Evolutionary conservation across 2,329 filamentous ascomycete genomes (phyloP).

Genomic region (Whalleya microplaca): DNA sequence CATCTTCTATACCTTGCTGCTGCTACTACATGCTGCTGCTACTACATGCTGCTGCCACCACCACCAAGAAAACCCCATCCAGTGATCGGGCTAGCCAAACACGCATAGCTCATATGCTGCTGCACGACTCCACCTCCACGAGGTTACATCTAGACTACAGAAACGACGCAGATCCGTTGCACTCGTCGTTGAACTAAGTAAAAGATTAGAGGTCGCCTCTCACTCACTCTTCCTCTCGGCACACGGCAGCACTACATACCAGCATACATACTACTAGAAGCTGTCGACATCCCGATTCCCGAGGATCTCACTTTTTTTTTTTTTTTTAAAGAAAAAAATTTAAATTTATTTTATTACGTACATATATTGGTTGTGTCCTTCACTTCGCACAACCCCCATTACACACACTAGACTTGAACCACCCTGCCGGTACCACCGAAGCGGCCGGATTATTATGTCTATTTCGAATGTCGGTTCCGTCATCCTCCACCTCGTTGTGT

Average conservation of each 20-base stretch:
- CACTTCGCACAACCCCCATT: conserved; percentile 4
- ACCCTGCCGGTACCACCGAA: conserved; percentile 7
- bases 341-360: no score
- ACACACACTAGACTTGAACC: neutral
- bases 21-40: no score
- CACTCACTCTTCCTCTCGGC: neutral
- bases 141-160: neutral
- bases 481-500: conserved; percentile 55
- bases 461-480: conserved; percentile 56
- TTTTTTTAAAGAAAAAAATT: no score
- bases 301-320: no score
- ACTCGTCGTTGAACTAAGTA: no score
- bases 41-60: no score
- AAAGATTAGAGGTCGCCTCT: no score
- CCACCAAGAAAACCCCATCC: no score
- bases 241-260: neutral
- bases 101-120: no score
- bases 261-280: neutral
- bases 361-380: neutral
- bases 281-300: neutral
- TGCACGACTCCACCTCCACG: no score
- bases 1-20: no score
- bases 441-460: conserved; percentile 50
- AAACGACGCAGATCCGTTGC: neutral
- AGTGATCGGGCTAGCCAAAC: no score